These are phyloP conservation scores for Pythium myriotylum DNA, from an alignment of 352 stramenopile species.

Conservation along the genomic window DNA sequence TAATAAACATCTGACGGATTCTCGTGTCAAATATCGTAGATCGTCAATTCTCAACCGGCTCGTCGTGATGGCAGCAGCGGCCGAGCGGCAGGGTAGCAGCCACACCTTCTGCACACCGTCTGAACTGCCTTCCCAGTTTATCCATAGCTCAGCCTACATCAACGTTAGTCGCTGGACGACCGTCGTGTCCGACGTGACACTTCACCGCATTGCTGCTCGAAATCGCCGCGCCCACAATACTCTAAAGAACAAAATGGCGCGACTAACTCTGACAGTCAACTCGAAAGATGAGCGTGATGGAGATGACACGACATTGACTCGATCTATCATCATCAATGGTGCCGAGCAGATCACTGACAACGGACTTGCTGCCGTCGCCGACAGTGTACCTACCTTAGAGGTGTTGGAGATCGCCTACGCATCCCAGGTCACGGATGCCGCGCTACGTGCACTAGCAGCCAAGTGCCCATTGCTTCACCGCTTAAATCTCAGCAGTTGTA, in stretches of 20 bases:
- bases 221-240: conserved; percentile 52
- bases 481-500: conserved; percentile 57
- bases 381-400: conserved; percentile 53
- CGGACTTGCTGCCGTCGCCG: conserved; percentile 52
- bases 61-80: conserved; percentile 14
- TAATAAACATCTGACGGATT: background rate
- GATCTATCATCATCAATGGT: conserved; percentile 61
- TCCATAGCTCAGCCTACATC: conserved; percentile 48
- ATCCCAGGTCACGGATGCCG: conserved; percentile 52
- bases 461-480: conserved; percentile 49
- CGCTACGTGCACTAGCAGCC: conserved; percentile 50
- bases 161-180: conserved; percentile 69
- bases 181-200: conserved; percentile 64
- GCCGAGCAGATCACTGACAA: conserved; percentile 66
- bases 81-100: conserved; percentile 20
- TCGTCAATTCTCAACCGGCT: conserved; percentile 35
- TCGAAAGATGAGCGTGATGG: background rate
- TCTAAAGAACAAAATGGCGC: conserved; percentile 20
- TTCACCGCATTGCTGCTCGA: conserved; percentile 59
- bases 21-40: conserved; percentile 6
- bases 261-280: conserved; percentile 1
- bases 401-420: conserved; percentile 56
- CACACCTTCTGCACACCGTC: conserved; percentile 26
- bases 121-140: conserved; percentile 66
- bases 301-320: conserved; percentile 25